phyloP scores from a whole-genome alignment of 768 basidiomycete genomes.

The Leucocoprinus leucothites region DNA sequence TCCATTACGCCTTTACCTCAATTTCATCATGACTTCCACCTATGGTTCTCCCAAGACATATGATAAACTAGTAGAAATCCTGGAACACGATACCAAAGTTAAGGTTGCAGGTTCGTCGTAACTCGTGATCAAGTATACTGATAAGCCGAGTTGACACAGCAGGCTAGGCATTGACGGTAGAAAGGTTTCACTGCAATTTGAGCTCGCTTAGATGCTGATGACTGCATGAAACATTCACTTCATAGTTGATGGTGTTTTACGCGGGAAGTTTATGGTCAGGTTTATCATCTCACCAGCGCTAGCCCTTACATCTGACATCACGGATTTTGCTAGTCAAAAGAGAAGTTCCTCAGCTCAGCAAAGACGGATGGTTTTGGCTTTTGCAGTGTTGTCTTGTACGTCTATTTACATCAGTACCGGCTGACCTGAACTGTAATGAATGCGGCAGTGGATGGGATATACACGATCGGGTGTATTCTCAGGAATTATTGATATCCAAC shows the following conservation, averaged over 20 bases:
- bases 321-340: slow-evolving; percentile 60
- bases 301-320: slow-evolving; percentile 12
- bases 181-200: not conserved
- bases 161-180: slow-evolving; percentile 60
- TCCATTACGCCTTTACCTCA: not conserved
- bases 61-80: slow-evolving; percentile 51
- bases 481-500: slow-evolving; percentile 89
- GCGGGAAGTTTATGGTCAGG: slow-evolving; percentile 90
- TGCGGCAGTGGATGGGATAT: slow-evolving; percentile 81
- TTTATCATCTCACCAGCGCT: not conserved
- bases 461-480: slow-evolving; percentile 81
- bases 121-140: slow-evolving; percentile 6
- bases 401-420: slow-evolving; percentile 6
- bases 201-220: not conserved
- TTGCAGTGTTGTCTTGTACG: slow-evolving; percentile 89
- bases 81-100: slow-evolving; percentile 73
- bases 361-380: slow-evolving; percentile 87
- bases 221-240: too few relatives aligned
- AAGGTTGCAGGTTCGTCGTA: slow-evolving; percentile 81
- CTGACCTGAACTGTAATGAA: not conserved
- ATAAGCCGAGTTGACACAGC: slow-evolving; percentile 3
- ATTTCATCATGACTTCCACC: slow-evolving; percentile 15
- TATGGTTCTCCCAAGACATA: slow-evolving; percentile 33
- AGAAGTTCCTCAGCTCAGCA: slow-evolving; percentile 84
- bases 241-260: slow-evolving; percentile 86